Evolutionary conservation across 768 basidiomycete genomes (phyloP), one percentile per base, ranked within the genome.

Genomic region (Phylloporus rhodoxanthus): DNA sequence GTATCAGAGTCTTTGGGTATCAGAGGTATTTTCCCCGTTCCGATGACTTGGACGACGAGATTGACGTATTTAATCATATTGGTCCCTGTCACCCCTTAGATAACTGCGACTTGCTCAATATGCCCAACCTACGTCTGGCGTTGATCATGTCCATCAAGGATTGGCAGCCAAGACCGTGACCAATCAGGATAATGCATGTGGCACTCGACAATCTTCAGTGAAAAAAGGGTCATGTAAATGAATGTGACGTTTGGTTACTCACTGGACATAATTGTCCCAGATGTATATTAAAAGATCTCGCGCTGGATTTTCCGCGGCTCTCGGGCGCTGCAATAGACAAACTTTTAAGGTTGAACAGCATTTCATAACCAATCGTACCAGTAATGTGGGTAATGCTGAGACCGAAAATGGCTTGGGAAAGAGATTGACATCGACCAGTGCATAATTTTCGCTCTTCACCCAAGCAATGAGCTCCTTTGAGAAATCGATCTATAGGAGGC

Each of bases 241-340:
- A 47, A 11, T 40, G 0, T 53, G 36, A 33, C 17, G 8, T 43
- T 19, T 19, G 51, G 39, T 41, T n/a, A 65, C 87, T 51, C 58
- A 96, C 94, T 87, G 82, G 53, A 98, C 75, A 61, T 93, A 94
- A 60, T 97, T 95, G 66, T 98, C 95, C 96, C 96, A 99, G 10
- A 98, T 67, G 64, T 97, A 95, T 4, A 76, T 75, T 50, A 95
- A 64, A 20, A 94, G 69, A 25, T 87, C 80, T 42, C 66, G 74
- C 8, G 74, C 75, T 36, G 74, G 72, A 38, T 76, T 73, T 41
- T 74, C 75, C 45, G 65, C 56, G 14, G 68, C 53, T 55, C 73
- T 80, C 8, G 65, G 51, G 30, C 73, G 69, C 76, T 77, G 25
- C 34, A 26, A 40, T 40, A 21, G 20, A 39, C 37, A 25, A 39